These are phyloP conservation scores for Pistacia vera DNA, from an alignment of 345 rosid species.

Conservation along the genomic window DNA sequence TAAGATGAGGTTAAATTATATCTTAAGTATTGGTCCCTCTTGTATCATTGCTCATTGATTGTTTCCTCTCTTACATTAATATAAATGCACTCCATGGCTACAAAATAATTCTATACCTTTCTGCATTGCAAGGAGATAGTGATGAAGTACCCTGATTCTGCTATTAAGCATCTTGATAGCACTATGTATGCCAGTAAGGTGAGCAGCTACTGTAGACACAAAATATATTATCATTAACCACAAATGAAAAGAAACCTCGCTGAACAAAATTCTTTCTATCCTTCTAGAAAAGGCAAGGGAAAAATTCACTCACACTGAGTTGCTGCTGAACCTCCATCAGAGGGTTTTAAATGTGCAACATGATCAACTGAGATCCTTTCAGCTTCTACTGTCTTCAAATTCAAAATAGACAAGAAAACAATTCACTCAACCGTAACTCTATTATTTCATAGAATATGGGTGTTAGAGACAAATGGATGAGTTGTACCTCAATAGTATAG, in stretches of 20 bases:
- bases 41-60: not conserved
- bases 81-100: not conserved
- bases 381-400: conserved; percentile 85
- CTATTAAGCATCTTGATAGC: conserved; percentile 99
- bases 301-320: conserved; percentile 63
- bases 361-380: conserved; percentile 97
- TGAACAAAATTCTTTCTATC: not conserved
- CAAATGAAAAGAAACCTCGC: conserved; percentile 4
- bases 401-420: conserved; percentile 8
- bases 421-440: conserved; percentile 1
- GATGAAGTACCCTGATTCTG: conserved; percentile 90
- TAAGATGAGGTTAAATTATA: not conserved
- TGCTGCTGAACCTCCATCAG: conserved; percentile 98
- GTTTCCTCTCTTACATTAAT: not conserved
- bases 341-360: conserved; percentile 98
- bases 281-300: not conserved
- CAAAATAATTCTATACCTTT: conserved; percentile 51
- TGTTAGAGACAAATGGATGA: not conserved
- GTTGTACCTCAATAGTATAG: conserved; percentile 87
- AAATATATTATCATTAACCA: not conserved
- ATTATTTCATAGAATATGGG: not conserved
- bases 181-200: conserved; percentile 94
- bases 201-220: conserved; percentile 87
- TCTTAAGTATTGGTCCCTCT: not conserved
- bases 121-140: conserved; percentile 87